Conservation (phyloP, 2,329 filamentous ascomycete genomes). For the Epichloe uncinata region DNA sequence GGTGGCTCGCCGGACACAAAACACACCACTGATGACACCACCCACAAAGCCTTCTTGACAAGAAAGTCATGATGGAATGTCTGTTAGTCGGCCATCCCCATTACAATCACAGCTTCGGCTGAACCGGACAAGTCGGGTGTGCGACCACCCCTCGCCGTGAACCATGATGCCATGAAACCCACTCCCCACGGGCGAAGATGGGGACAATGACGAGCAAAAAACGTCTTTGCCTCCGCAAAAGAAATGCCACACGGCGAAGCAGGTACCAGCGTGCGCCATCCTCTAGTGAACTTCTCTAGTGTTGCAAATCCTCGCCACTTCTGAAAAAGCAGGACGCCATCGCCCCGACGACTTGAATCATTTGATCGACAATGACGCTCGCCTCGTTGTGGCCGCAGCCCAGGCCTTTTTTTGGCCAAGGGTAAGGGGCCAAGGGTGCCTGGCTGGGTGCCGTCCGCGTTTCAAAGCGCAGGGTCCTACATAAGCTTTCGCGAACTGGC, state of each 20-base stretch:
- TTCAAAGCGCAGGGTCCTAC: neutral
- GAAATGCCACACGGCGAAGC: neutral
- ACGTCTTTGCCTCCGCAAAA: neutral
- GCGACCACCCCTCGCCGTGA: neutral
- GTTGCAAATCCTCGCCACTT: neutral
- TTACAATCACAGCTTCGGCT: too few species aligned
- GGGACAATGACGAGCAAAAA: neutral
- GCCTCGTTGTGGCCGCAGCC: too few species aligned
- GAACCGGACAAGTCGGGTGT: neutral
- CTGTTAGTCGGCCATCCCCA: too few species aligned
- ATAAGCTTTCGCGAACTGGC: neutral
- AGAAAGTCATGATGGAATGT: too few species aligned
- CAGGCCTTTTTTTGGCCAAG: too few species aligned
- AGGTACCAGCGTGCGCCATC: neutral
- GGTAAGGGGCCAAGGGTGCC: neutral
- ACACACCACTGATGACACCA: too few species aligned
- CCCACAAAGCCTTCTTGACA: too few species aligned
- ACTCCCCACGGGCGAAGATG: neutral
- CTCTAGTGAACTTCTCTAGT: neutral
- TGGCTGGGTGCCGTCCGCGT: neutral
- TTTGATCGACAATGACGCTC: slow-evolving; percentile 1
- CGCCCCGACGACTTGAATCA: neutral
- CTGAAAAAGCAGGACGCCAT: neutral
- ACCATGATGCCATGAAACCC: neutral
- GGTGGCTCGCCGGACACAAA: too few species aligned